A percentile compares a stretch with the other conserved stretches of the same genome.
phyloP scores from a whole-genome alignment of 345 rosid species.

The Salix brachista region DNA sequence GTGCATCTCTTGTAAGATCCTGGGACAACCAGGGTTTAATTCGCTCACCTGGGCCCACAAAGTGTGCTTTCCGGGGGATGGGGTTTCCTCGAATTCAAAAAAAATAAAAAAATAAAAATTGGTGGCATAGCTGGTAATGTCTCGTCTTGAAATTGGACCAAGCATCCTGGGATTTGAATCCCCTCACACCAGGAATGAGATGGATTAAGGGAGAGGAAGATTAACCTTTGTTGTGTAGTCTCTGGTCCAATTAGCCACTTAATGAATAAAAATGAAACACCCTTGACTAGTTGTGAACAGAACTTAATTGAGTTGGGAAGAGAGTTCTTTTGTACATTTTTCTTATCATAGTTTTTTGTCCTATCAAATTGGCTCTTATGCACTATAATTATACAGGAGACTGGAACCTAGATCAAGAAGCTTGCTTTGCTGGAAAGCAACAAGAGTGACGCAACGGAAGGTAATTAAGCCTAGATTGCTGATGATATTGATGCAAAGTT shows the following conservation, averaged over 20 bases:
- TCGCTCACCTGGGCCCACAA: too few species aligned
- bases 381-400: slow-evolving; percentile 50
- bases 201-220: background rate
- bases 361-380: slow-evolving; percentile 1
- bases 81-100: too few species aligned
- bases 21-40: too few species aligned
- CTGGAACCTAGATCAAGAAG: slow-evolving; percentile 87
- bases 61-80: too few species aligned
- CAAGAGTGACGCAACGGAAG: slow-evolving; percentile 61
- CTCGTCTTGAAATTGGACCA: background rate
- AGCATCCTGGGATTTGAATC: background rate
- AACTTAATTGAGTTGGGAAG: background rate
- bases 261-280: background rate
- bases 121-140: background rate
- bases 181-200: background rate
- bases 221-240: background rate
- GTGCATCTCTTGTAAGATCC: too few species aligned
- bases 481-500: background rate
- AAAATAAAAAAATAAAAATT: background rate
- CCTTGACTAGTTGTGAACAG: background rate
- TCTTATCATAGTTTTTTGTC: background rate
- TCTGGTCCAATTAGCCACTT: background rate
- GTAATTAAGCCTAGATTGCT: slow-evolving; percentile 34
- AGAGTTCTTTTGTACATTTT: background rate
- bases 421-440: slow-evolving; percentile 84